Base-by-base conservation (phyloP, 2,329 filamentous ascomycete species). In the Hymenoscyphus fructigenus region DNA sequence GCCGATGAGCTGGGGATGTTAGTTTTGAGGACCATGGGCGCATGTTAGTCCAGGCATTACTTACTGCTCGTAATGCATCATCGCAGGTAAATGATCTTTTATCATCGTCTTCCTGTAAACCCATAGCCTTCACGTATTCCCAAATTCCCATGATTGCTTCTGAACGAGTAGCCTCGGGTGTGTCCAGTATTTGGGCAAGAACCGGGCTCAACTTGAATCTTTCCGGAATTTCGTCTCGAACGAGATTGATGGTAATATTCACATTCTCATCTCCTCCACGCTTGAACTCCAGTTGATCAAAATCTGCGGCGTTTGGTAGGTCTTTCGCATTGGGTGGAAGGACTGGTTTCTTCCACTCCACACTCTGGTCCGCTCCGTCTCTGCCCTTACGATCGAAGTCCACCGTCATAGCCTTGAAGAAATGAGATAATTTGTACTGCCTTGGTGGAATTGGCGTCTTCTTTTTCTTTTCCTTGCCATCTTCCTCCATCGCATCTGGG, bases 61-160 rank as follows among this genome's bases (percentile, higher is more conserved):
- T 74, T 79, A 96, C 92, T 78, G 86, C 87, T 79, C 86, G 90
- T 61, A 99, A 78, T 57, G 89, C 84, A 55, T 93, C 90, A 75
- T 99, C 94, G 75, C 95, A 98, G 47, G 91, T 89, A 72, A 99
- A 94, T 66, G 91, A 91, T 67, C 95, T 87, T 81, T 95, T 95
- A 76, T 99, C 95, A 66, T 98, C 94, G 69, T 97, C 93, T 75
- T 97, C 94, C 76, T 96, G 92, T 57, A 99, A 81, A 20, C 89
- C 88, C 82, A 91, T 91, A 23, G 91, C 84, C 71, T 92, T 89
- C 70, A 97, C 91, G 74, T 99, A 99, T 75, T 97, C 93, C 92
- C 93, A 99, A 36, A 99, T 85, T 15, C 91, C 93, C 83, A 96
- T 91, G 32, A 97, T 88, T 6, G 93, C 90, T 67, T 95, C 93